Percentiles rank a stretch among this genome's conserved stretches.
Evolutionary conservation across 441 rosid genomes (phyloP).

Genomic region (Mallotus japonicus): DNA sequence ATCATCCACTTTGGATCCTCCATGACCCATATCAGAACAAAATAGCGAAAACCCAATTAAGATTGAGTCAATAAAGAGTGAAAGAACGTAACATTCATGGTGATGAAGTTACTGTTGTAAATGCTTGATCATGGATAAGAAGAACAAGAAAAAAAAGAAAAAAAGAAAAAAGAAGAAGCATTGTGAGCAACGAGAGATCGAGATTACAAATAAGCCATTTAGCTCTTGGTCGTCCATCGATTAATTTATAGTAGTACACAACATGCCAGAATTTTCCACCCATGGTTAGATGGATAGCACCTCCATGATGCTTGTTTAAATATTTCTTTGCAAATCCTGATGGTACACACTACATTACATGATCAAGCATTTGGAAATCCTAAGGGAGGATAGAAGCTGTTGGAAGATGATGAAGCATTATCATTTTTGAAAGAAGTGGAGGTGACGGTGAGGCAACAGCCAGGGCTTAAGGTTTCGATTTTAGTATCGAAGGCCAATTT

Average conservation of each 20-base stretch:
- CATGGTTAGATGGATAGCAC: no score
- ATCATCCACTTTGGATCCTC: conserved; percentile 82
- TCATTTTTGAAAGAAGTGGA: conserved; percentile 20
- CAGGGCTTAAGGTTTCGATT: conserved; percentile 52
- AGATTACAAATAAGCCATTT: no score
- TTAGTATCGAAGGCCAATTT: conserved; percentile 47
- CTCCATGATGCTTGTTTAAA: no score
- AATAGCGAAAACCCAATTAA: neutral
- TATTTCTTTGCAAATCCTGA: no score
- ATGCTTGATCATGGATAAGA: conserved; percentile 1
- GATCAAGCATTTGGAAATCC: no score
- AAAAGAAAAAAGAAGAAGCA: no score
- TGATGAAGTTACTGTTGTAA: neutral
- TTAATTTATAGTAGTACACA: no score
- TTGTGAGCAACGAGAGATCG: no score
- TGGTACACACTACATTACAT: no score
- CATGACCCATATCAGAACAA: conserved; percentile 68
- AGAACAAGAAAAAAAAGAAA: neutral
- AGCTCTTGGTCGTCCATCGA: no score
- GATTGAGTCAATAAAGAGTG: neutral
- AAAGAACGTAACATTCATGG: conserved; percentile 15
- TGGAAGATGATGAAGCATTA: neutral
- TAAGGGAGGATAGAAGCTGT: no score
- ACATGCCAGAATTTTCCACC: no score
- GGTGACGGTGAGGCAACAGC: conserved; percentile 58